Percentiles rank a stretch among this genome's conserved stretches.
phyloP scores from a whole-genome alignment of 768 basidiomycete species.

The Strobilomyces echinocephalus region DNA sequence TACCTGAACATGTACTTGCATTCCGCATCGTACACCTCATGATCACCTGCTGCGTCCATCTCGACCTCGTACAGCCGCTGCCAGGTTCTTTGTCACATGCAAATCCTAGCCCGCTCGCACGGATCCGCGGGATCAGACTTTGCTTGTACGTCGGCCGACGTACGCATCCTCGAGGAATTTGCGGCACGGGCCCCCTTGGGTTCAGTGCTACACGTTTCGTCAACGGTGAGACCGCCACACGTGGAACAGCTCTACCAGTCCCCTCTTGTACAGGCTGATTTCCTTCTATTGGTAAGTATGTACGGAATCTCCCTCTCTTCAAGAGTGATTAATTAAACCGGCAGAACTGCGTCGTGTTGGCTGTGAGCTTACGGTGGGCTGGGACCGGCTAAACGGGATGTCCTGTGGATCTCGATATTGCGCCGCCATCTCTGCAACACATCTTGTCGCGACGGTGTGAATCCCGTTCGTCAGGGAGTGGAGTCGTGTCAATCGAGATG shows the following conservation, averaged over 20 bases:
- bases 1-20: too few relatives aligned
- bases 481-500: slow-evolving; percentile 24
- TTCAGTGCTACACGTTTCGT: slow-evolving; percentile 39
- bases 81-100: too few relatives aligned
- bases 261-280: slow-evolving; percentile 57
- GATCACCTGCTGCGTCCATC: too few relatives aligned
- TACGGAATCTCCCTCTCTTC: slow-evolving; percentile 66
- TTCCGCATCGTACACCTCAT: too few relatives aligned
- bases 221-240: neutral
- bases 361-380: slow-evolving; percentile 1
- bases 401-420: slow-evolving; percentile 49
- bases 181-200: slow-evolving; percentile 68
- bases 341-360: slow-evolving; percentile 37
- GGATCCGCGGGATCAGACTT: too few relatives aligned
- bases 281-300: slow-evolving; percentile 65
- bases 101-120: too few relatives aligned
- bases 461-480: slow-evolving; percentile 49
- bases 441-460: slow-evolving; percentile 57
- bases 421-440: slow-evolving; percentile 47
- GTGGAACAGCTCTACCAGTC: slow-evolving; percentile 4
- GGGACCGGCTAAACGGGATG: slow-evolving; percentile 40
- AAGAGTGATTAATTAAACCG: slow-evolving; percentile 56
- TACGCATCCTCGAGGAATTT: too few relatives aligned
- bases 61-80: too few relatives aligned
- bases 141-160: too few relatives aligned